A percentile compares a stretch with the other conserved stretches of the same genome.
Evolutionary conservation across 495 filamentous ascomycete species (phyloP).

Genomic region (Penicillium argentinense): DNA sequence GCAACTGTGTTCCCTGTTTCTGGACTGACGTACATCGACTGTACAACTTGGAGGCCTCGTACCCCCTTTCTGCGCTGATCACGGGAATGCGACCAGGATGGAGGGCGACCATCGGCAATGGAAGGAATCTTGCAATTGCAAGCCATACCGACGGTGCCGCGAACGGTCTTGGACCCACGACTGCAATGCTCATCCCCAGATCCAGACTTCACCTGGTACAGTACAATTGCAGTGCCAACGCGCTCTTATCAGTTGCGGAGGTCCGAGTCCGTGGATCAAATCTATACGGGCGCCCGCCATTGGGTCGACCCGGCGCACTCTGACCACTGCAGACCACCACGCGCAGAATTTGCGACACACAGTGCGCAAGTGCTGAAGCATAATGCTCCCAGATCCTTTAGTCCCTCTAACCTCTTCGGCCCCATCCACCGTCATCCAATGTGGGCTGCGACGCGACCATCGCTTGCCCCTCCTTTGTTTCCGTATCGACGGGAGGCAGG

Average conservation of each 20-base stretch:
- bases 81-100: constrained; percentile 4
- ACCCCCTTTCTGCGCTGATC: not conserved
- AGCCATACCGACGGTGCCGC: too few species aligned
- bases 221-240: not conserved
- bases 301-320: not conserved
- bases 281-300: too few species aligned
- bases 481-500: too few species aligned
- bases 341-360: not conserved
- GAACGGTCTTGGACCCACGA: too few species aligned
- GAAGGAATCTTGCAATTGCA: too few species aligned
- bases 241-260: not conserved
- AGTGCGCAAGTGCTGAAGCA: not conserved
- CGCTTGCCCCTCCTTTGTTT: too few species aligned
- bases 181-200: not conserved
- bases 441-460: not conserved
- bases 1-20: constrained; percentile 23
- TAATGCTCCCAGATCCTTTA: not conserved
- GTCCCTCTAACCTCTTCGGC: too few species aligned
- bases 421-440: too few species aligned
- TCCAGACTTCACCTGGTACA: not conserved
- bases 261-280: not conserved
- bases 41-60: constrained; percentile 1
- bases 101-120: too few species aligned
- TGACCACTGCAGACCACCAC: not conserved
- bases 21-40: constrained; percentile 15